A percentile compares a stretch with the other conserved stretches of the same genome.
Conservation (phyloP, 768 basidiomycete genomes). For the Leccinum subtestaceum region DNA sequence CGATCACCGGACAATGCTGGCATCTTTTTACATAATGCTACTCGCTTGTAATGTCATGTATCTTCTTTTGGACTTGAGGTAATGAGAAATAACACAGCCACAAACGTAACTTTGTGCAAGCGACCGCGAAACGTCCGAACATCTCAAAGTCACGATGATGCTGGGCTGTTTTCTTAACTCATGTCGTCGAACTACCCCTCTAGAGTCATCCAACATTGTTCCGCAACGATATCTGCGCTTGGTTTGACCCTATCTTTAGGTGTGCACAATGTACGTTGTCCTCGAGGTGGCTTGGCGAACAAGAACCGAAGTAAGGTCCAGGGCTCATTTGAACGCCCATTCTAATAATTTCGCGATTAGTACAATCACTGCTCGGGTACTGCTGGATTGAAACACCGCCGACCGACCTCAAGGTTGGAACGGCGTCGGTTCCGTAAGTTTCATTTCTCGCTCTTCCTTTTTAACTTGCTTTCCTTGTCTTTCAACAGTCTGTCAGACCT, state of each 20-base stretch:
- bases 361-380: too few relatives aligned
- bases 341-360: not conserved
- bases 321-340: not conserved
- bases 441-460: not conserved
- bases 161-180: too few relatives aligned
- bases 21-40: not conserved
- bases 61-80: not conserved
- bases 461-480: not conserved
- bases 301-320: not conserved
- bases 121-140: not conserved
- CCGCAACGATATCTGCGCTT: not conserved
- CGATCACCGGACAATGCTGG: constrained; percentile 1
- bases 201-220: not conserved
- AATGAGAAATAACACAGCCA: not conserved
- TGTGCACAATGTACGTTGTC: not conserved
- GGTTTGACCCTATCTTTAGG: not conserved
- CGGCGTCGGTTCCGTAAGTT: not conserved
- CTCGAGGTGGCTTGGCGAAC: not conserved
- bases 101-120: not conserved
- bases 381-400: constrained; percentile 1
- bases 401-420: not conserved
- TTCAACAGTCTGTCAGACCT: not conserved
- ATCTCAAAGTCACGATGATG: too few relatives aligned
- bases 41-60: constrained; percentile 15
- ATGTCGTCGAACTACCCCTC: too few relatives aligned